phyloP scores from a whole-genome alignment of 768 basidiomycete genomes.

The Amanita brunnescens region DNA sequence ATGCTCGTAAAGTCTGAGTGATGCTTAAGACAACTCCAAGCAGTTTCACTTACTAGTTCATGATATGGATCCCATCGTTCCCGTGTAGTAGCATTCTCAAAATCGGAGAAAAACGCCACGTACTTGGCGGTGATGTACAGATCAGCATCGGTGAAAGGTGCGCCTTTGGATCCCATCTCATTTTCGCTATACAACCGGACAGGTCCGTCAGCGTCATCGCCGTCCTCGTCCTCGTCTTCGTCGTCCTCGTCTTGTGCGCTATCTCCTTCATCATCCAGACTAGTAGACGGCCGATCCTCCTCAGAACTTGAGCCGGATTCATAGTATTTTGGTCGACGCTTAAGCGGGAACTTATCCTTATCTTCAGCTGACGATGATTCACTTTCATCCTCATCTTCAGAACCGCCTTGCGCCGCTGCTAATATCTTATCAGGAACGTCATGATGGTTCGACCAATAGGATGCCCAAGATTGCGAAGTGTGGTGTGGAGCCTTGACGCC shows the following conservation, averaged over 20 bases:
- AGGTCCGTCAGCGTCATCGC: conserved; percentile 25
- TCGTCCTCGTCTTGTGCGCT: conserved; percentile 24
- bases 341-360: conserved; percentile 5
- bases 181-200: conserved; percentile 27
- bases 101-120: conserved; percentile 41
- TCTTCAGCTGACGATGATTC: conserved; percentile 13
- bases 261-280: conserved; percentile 18
- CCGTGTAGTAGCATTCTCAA: conserved; percentile 28
- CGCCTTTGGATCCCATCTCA: conserved; percentile 46
- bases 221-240: conserved; percentile 27
- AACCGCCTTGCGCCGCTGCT: conserved; percentile 28
- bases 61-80: conserved; percentile 51
- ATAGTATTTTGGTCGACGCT: conserved; percentile 19
- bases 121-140: conserved; percentile 50
- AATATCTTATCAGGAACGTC: conserved; percentile 62
- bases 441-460: conserved; percentile 59
- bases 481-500: conserved; percentile 56
- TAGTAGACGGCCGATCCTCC: conserved; percentile 14
- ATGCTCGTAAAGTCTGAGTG: conserved; percentile 28
- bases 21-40: background rate
- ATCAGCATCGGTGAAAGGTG: conserved; percentile 52
- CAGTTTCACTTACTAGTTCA: conserved; percentile 32
- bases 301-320: conserved; percentile 14
- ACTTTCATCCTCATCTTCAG: conserved; percentile 16
- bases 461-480: conserved; percentile 49